Evolutionary conservation across 1,139 yeast genomes (phyloP).

Genomic region (Yamadazyma diospyri): DNA sequence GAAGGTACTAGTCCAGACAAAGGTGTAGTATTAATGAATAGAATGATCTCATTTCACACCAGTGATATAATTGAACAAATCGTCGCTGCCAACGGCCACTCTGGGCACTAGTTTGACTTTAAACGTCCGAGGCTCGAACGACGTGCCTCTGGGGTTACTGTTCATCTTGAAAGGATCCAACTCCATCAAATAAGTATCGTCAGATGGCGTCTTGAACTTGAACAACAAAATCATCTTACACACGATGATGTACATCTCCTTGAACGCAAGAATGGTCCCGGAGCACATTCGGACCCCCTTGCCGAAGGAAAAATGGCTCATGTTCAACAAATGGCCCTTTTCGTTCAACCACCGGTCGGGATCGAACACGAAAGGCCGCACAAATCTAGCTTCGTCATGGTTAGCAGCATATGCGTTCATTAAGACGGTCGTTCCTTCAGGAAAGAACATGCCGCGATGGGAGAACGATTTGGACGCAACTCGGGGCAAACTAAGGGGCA

Average conservation of each 20-base stretch:
- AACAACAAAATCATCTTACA: conserved; percentile 32
- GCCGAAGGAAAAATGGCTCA: conserved; percentile 61
- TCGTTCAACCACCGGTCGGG: conserved; percentile 59
- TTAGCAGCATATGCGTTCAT: conserved; percentile 74
- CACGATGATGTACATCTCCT: conserved; percentile 51
- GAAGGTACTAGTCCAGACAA: no score
- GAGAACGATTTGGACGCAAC: conserved; percentile 48
- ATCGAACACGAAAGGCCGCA: conserved; percentile 48
- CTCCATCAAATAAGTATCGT: conserved; percentile 30
- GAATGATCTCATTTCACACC: no score
- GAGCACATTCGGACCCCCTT: conserved; percentile 69
- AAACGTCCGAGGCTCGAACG: conserved; percentile 54
- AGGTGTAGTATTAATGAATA: neutral
- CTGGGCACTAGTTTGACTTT: conserved; percentile 30
- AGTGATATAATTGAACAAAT: neutral
- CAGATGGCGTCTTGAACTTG: conserved; percentile 39
- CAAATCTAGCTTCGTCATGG: conserved; percentile 50
- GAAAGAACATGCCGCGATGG: conserved; percentile 41
- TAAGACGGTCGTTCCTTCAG: conserved; percentile 51
- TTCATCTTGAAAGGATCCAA: conserved; percentile 50
- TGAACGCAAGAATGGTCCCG: conserved; percentile 59
- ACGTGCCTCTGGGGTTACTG: conserved; percentile 49
- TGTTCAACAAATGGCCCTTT: conserved; percentile 15
- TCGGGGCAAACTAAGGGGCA: conserved; percentile 67
- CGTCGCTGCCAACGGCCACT: conserved; percentile 11